These are phyloP conservation scores for Coccomyxa subellipsoidea DNA, from an alignment of 163 green algal species.

Conservation along the genomic window DNA sequence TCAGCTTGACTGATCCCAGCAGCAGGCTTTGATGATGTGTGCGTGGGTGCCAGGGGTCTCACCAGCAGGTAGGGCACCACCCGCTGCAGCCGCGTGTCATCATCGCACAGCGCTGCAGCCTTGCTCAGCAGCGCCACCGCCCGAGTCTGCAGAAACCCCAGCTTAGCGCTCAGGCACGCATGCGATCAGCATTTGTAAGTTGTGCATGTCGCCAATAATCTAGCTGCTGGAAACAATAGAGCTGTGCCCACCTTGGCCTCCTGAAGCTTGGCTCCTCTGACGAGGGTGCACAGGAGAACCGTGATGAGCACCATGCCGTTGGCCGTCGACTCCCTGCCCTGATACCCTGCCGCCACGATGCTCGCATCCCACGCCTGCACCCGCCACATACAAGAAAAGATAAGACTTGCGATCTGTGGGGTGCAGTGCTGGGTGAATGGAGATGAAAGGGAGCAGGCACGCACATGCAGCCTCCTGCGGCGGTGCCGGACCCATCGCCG, in stretches of 20 bases:
- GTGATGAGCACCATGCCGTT: conserved; percentile 71
- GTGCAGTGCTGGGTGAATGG: no score
- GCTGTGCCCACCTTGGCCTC: conserved; percentile 54
- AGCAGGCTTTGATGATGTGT: conserved; percentile 1
- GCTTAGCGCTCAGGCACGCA: background rate
- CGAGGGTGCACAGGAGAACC: conserved; percentile 77
- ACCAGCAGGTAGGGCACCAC: conserved; percentile 82
- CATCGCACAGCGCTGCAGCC: conserved; percentile 57
- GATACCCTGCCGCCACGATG: background rate
- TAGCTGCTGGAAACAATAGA: background rate
- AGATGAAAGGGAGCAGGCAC: no score
- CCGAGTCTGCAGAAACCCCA: conserved; percentile 20
- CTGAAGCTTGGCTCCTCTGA: conserved; percentile 65
- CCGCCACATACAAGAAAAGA: background rate
- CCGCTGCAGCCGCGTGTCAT: conserved; percentile 76
- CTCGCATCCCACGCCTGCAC: background rate
- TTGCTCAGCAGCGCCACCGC: conserved; percentile 68
- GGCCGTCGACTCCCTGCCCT: background rate
- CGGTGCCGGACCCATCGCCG: conserved; percentile 27
- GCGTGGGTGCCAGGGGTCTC: background rate
- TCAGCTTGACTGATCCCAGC: no score
- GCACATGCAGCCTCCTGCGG: conserved; percentile 11
- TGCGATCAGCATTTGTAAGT: no score
- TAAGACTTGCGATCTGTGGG: no score
- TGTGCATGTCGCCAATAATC: no score